Evolutionary conservation across 2,329 filamentous ascomycete species (phyloP).

Genomic region (Penicillium sp.): DNA sequence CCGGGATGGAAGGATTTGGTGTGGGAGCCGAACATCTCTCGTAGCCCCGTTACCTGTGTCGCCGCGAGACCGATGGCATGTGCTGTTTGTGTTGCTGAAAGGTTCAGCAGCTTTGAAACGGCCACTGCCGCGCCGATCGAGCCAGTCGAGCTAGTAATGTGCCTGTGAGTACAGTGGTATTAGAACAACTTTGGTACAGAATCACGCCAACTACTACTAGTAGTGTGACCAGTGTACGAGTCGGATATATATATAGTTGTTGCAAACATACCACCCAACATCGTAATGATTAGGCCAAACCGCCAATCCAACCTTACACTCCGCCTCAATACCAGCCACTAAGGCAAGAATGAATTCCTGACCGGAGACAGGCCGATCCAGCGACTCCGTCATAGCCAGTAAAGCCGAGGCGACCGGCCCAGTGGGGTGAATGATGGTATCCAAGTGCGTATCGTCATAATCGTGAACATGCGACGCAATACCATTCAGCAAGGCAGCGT

Average conservation of each 20-base stretch:
- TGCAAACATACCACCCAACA: constrained; percentile 53
- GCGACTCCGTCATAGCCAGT: constrained; percentile 46
- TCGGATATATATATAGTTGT: too few species aligned
- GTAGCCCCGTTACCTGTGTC: constrained; percentile 58
- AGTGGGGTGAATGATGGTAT: constrained; percentile 61
- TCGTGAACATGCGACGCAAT: constrained; percentile 61
- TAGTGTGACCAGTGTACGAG: too few species aligned
- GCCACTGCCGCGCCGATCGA: constrained; percentile 59
- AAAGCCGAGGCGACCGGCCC: constrained; percentile 57
- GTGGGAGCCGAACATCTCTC: constrained; percentile 61
- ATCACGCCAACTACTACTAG: too few species aligned
- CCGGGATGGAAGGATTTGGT: constrained; percentile 62
- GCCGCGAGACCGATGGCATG: constrained; percentile 60
- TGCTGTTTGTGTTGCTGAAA: constrained; percentile 46
- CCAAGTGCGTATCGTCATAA: constrained; percentile 62
- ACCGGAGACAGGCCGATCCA: constrained; percentile 44
- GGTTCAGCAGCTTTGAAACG: constrained; percentile 52
- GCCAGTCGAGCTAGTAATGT: constrained; percentile 40
- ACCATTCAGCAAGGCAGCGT: constrained; percentile 59
- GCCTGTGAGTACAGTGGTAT: background rate
- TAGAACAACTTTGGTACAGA: background rate
- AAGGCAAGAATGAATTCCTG: constrained; percentile 57
- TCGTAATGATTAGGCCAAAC: constrained; percentile 62
- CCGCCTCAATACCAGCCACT: constrained; percentile 56
- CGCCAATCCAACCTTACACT: constrained; percentile 57